These are phyloP conservation scores for Scheffersomyces segobiensis DNA, from an alignment of 1,139 yeast genomes.

Conservation along the genomic window DNA sequence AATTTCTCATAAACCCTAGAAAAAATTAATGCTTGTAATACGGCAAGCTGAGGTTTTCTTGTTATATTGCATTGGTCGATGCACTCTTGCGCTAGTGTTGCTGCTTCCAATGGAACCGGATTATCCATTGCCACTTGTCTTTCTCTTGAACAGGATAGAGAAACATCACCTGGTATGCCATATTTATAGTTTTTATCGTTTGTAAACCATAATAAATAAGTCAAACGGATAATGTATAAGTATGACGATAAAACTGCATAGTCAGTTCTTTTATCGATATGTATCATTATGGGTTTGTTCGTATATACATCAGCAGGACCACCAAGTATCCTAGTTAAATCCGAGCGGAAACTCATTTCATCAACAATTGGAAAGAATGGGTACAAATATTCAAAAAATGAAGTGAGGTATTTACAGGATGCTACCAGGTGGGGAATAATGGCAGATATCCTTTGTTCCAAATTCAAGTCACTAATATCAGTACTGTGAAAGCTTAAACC, in stretches of 20 bases:
- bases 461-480: slow-evolving; percentile 2
- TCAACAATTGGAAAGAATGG: slow-evolving; percentile 13
- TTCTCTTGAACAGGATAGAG: not conserved
- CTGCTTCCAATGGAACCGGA: slow-evolving; percentile 20
- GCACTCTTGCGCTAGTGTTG: slow-evolving; percentile 18
- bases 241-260: slow-evolving; percentile 10
- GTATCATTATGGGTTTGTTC: not conserved
- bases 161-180: not conserved
- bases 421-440: slow-evolving; percentile 6
- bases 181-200: not conserved
- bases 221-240: slow-evolving; percentile 8
- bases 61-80: slow-evolving; percentile 11
- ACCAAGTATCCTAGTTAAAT: slow-evolving; percentile 8
- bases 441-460: slow-evolving; percentile 6
- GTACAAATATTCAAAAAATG: slow-evolving; percentile 11
- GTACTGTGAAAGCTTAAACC: slow-evolving; percentile 8
- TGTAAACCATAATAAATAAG: slow-evolving; percentile 5
- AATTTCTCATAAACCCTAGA: slow-evolving; percentile 24
- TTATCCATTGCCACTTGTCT: slow-evolving; percentile 8
- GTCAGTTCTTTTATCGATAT: slow-evolving; percentile 8
- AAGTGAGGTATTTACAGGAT: slow-evolving; percentile 5
- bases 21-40: slow-evolving; percentile 19
- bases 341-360: slow-evolving; percentile 8
- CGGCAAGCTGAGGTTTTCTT: slow-evolving; percentile 13
- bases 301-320: not conserved